These are phyloP conservation scores for Gentiana straminea DNA, from an alignment of 257 asterid genomes.

Conservation along the genomic window DNA sequence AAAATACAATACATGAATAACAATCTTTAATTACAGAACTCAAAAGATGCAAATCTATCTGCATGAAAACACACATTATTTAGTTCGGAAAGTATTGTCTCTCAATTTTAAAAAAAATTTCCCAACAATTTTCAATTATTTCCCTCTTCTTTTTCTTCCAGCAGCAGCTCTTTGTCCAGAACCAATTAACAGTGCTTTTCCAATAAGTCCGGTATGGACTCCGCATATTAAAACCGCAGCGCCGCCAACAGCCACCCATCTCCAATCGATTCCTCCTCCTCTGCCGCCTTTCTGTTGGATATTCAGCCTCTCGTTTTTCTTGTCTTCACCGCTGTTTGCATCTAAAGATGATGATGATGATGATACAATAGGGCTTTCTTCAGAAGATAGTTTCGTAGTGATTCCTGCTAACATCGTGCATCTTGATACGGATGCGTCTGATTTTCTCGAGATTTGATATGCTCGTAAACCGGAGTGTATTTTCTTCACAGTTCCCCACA, in stretches of 20 bases:
- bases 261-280: conserved; percentile 20
- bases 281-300: conserved; percentile 6
- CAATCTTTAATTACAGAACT: too few relatives aligned
- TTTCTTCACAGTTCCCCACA: conserved; percentile 99
- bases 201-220: conserved; percentile 51
- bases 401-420: conserved; percentile 32
- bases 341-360: not conserved
- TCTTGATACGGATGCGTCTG: conserved; percentile 23
- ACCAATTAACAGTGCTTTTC: conserved; percentile 50
- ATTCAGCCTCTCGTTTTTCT: not conserved
- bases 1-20: too few relatives aligned
- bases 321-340: conserved; percentile 6
- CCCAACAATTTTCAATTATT: not conserved
- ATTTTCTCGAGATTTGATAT: conserved; percentile 38
- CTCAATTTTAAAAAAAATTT: too few relatives aligned
- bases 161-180: conserved; percentile 55
- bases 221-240: conserved; percentile 49
- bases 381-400: conserved; percentile 20
- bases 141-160: conserved; percentile 23
- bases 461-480: conserved; percentile 74
- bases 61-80: not conserved
- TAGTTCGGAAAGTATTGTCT: too few relatives aligned
- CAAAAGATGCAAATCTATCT: not conserved
- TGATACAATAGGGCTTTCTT: conserved; percentile 5
- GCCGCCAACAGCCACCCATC: conserved; percentile 51